Percentiles rank a stretch among this genome's conserved stretches.
These are phyloP conservation scores for Limtongia smithiae DNA, from an alignment of 805 yeast species.

Conservation along the genomic window DNA sequence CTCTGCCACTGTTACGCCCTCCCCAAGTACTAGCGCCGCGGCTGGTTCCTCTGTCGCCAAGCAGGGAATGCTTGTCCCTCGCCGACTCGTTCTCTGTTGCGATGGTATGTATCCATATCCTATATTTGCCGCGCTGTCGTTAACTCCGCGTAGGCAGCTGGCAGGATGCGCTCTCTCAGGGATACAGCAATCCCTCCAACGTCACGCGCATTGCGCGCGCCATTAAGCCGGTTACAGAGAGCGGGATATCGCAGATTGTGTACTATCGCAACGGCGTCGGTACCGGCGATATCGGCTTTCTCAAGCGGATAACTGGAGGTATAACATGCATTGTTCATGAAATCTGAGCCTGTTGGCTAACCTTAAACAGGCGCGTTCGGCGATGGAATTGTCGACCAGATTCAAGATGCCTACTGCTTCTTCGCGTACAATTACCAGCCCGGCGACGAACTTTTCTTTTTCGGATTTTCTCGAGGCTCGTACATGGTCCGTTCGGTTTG, in stretches of 20 bases:
- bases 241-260: slow-evolving; percentile 10
- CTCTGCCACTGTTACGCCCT: too few relatives aligned
- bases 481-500: slow-evolving; percentile 17
- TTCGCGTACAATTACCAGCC: slow-evolving; percentile 17
- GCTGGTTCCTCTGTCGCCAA: too few relatives aligned
- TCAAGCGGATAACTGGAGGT: background rate
- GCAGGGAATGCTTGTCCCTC: too few relatives aligned
- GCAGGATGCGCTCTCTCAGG: slow-evolving; percentile 16
- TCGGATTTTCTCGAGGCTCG: slow-evolving; percentile 26
- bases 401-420: slow-evolving; percentile 17
- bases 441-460: slow-evolving; percentile 25
- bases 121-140: background rate
- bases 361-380: background rate
- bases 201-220: slow-evolving; percentile 22
- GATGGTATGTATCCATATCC: background rate
- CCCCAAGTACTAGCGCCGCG: too few relatives aligned
- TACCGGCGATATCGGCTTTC: background rate
- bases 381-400: slow-evolving; percentile 8
- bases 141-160: slow-evolving; percentile 18
- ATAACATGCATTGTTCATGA: background rate
- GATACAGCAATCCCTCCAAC: slow-evolving; percentile 9
- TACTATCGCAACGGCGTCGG: slow-evolving; percentile 19
- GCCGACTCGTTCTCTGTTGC: background rate
- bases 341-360: background rate
- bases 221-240: background rate